Percentiles rank a stretch among this genome's conserved stretches.
phyloP scores from a whole-genome alignment of 257 asterid genomes.

The Jacaranda copaia region DNA sequence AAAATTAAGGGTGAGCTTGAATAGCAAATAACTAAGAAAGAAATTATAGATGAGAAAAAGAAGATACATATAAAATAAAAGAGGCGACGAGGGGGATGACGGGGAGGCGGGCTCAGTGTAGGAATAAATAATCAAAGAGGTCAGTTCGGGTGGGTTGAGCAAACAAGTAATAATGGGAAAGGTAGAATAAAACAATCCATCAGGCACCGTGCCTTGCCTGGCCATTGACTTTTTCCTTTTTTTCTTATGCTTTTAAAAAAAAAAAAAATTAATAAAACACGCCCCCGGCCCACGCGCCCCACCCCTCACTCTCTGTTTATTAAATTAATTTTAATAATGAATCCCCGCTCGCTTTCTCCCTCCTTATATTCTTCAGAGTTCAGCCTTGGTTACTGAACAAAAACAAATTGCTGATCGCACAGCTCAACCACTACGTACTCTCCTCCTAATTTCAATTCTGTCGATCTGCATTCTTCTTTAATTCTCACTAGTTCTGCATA shows the following conservation, averaged over 20 bases:
- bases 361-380: constrained; percentile 25
- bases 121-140: constrained; percentile 14
- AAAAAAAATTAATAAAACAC: background rate
- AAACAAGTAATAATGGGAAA: constrained; percentile 40
- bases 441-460: background rate
- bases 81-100: constrained; percentile 27
- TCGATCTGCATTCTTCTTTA: background rate
- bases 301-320: too few relatives aligned
- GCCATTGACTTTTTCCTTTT: constrained; percentile 37
- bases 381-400: background rate
- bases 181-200: constrained; percentile 6
- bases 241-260: background rate
- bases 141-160: constrained; percentile 17
- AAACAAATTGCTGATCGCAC: constrained; percentile 27
- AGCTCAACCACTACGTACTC: constrained; percentile 23
- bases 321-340: background rate
- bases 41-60: background rate
- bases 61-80: background rate
- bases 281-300: too few relatives aligned
- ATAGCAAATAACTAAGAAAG: background rate
- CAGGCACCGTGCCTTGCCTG: constrained; percentile 16
- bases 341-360: background rate
- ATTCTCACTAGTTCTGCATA: background rate
- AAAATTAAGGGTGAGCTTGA: background rate
- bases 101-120: constrained; percentile 7